phyloP scores from a whole-genome alignment of 495 filamentous ascomycete genomes.

The Xylaria scruposa region DNA sequence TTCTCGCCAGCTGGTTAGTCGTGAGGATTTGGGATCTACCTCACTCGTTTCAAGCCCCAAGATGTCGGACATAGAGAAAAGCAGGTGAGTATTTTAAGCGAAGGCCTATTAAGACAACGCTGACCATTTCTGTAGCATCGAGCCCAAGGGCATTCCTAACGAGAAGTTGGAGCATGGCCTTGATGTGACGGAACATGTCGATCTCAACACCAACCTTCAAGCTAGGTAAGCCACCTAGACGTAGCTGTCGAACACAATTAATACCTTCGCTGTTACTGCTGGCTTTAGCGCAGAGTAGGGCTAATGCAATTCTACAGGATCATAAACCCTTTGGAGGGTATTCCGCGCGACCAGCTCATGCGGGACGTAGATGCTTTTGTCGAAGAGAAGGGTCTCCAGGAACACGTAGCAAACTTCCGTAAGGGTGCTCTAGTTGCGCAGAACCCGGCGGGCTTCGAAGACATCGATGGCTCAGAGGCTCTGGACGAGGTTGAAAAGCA shows the following conservation, averaged over 20 bases:
- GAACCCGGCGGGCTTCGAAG: conserved; percentile 60
- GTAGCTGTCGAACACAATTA: background rate
- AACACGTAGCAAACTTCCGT: conserved; percentile 57
- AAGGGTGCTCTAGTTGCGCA: conserved; percentile 73
- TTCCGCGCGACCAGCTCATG: conserved; percentile 60
- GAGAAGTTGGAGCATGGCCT: conserved; percentile 45
- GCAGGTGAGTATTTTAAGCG: conserved; percentile 9
- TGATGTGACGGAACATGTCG: conserved; percentile 43
- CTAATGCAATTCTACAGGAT: conserved; percentile 45
- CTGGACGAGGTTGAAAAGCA: conserved; percentile 62
- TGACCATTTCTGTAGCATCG: conserved; percentile 21
- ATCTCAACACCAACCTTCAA: conserved; percentile 55
- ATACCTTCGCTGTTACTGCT: background rate
- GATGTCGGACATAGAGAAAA: conserved; percentile 24
- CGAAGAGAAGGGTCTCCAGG: conserved; percentile 54
- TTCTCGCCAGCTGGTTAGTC: conserved; percentile 8
- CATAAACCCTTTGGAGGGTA: conserved; percentile 65
- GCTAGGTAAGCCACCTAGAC: conserved; percentile 45
- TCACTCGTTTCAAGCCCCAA: conserved; percentile 22
- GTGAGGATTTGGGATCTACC: background rate
- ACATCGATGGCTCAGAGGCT: conserved; percentile 54
- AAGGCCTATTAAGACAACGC: background rate
- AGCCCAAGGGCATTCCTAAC: conserved; percentile 43
- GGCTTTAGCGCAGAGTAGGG: conserved; percentile 19
- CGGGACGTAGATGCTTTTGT: conserved; percentile 63